Percentiles rank a stretch among this genome's conserved stretches.
Evolutionary conservation across 139 green algal species (phyloP).

Genomic region (Picocystis salinarum): DNA sequence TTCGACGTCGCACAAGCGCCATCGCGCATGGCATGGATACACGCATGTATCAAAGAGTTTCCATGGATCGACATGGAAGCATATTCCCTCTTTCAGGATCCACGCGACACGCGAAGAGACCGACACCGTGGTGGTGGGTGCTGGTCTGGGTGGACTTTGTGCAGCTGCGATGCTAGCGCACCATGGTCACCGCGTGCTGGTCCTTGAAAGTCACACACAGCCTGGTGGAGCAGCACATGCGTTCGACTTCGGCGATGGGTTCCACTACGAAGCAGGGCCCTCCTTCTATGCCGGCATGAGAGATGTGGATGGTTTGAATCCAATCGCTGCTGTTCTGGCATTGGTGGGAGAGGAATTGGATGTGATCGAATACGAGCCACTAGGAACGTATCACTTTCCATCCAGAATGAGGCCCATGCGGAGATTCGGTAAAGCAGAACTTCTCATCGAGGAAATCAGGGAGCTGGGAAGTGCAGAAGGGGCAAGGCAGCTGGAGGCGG

Average conservation of each 20-base stretch:
- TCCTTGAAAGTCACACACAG: not conserved
- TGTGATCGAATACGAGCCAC: slow-evolving; percentile 3
- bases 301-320: slow-evolving; percentile 6
- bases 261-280: not conserved
- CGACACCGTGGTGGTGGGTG: no score
- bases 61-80: no score
- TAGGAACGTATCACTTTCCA: slow-evolving; percentile 8
- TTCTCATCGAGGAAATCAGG: slow-evolving; percentile 7
- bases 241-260: not conserved
- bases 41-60: no score
- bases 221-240: not conserved
- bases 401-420: slow-evolving; percentile 9
- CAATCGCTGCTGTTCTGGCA: slow-evolving; percentile 10
- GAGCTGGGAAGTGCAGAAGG: slow-evolving; percentile 1
- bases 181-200: not conserved
- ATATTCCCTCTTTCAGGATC: no score
- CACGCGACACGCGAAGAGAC: no score
- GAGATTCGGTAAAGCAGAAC: slow-evolving; percentile 5
- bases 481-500: slow-evolving; percentile 8
- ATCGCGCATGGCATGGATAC: no score
- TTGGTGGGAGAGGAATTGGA: slow-evolving; percentile 13
- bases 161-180: not conserved
- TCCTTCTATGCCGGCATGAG: not conserved
- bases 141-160: not conserved
- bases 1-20: no score